These are phyloP conservation scores for Hibiscus mutabilis DNA, from an alignment of 345 rosid genomes.

Conservation along the genomic window DNA sequence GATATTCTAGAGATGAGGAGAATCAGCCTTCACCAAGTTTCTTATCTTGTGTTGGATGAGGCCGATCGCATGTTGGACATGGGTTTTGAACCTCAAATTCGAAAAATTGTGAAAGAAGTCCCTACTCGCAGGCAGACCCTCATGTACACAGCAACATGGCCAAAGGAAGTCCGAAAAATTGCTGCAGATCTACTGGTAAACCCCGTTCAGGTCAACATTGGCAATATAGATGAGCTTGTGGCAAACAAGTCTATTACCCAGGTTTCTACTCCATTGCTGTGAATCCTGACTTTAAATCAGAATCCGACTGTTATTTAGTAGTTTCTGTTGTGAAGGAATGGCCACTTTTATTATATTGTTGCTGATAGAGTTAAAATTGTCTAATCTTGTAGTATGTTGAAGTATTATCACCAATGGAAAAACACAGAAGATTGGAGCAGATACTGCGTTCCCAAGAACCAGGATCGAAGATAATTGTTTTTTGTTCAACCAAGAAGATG, in stretches of 20 bases:
- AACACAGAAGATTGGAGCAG: slow-evolving; percentile 87
- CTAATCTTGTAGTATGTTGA: slow-evolving; percentile 55
- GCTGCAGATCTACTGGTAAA: slow-evolving; percentile 89
- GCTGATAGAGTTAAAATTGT: neutral
- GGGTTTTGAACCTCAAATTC: slow-evolving; percentile 98
- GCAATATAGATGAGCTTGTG: slow-evolving; percentile 93
- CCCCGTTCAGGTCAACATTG: slow-evolving; percentile 96
- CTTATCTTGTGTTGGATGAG: slow-evolving; percentile 94
- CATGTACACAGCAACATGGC: slow-evolving; percentile 99
- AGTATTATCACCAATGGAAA: slow-evolving; percentile 72
- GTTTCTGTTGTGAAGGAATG: neutral
- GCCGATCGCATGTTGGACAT: slow-evolving; percentile 99
- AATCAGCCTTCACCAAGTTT: slow-evolving; percentile 75
- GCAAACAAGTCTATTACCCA: slow-evolving; percentile 98
- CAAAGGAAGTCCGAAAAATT: slow-evolving; percentile 91
- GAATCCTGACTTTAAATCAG: neutral
- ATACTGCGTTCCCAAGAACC: slow-evolving; percentile 81
- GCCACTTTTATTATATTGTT: neutral
- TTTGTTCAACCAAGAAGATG: slow-evolving; percentile 80
- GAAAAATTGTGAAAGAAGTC: slow-evolving; percentile 89
- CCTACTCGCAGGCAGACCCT: slow-evolving; percentile 93
- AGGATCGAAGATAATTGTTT: slow-evolving; percentile 68
- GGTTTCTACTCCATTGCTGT: slow-evolving; percentile 30
- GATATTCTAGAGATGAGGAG: slow-evolving; percentile 97
- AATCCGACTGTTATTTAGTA: neutral